Evolutionary conservation across 768 basidiomycete species (phyloP).

Genomic region (Trametes villosa): DNA sequence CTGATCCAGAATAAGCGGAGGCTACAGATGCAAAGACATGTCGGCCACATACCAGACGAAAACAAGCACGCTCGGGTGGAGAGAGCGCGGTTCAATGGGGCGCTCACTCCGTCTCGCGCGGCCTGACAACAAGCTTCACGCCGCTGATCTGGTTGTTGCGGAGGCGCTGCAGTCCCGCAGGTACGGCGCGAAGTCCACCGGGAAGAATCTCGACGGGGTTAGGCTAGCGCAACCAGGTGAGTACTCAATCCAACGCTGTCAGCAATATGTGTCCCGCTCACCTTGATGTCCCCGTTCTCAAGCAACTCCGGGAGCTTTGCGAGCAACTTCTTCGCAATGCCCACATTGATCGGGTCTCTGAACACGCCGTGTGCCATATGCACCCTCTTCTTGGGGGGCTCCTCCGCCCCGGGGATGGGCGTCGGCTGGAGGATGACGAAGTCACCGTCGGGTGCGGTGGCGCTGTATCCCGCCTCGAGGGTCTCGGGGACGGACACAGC

Average conservation of each 20-base stretch:
- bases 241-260: neutral
- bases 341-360: constrained; percentile 2
- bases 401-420: neutral
- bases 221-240: constrained; percentile 21
- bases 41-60: too few relatives aligned
- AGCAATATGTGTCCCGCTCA: neutral
- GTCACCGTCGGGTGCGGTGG: constrained; percentile 29
- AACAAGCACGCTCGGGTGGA: too few relatives aligned
- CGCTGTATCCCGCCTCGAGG: constrained; percentile 22
- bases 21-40: too few relatives aligned
- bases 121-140: constrained; percentile 30
- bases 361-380: constrained; percentile 8
- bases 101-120: constrained; percentile 30
- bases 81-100: too few relatives aligned
- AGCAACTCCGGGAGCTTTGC: constrained; percentile 17
- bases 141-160: constrained; percentile 29
- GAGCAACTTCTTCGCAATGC: constrained; percentile 10
- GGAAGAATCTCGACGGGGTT: constrained; percentile 32
- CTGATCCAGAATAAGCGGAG: too few relatives aligned
- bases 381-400: constrained; percentile 6
- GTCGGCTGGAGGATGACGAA: constrained; percentile 22
- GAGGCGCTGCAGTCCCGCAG: constrained; percentile 26
- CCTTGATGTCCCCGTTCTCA: constrained; percentile 23
- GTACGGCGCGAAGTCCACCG: constrained; percentile 29
- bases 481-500: constrained; percentile 27